phyloP scores from a whole-genome alignment of 768 basidiomycete genomes.

The Mycena epipterygia region DNA sequence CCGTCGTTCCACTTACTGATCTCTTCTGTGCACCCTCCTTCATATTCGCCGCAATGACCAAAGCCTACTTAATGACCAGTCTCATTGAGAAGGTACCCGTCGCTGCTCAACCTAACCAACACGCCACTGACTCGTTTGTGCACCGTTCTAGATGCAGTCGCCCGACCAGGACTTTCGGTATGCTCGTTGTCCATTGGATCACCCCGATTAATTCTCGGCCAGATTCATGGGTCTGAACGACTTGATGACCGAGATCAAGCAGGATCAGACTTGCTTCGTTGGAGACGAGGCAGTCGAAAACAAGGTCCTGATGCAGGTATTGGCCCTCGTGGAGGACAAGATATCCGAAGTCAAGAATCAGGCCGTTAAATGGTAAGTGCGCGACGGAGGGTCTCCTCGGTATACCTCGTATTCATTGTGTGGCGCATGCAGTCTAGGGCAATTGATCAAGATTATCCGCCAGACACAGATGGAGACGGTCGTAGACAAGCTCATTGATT shows the following conservation, averaged over 20 bases:
- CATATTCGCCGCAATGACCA: constrained; percentile 72
- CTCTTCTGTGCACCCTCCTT: not conserved
- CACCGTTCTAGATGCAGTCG: constrained; percentile 79
- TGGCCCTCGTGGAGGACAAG: constrained; percentile 91
- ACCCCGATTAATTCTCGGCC: constrained; percentile 38
- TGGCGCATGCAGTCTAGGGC: constrained; percentile 76
- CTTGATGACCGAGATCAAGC: constrained; percentile 88
- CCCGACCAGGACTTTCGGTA: constrained; percentile 93
- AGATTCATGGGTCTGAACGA: constrained; percentile 99
- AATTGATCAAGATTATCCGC: constrained; percentile 90
- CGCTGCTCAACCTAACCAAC: not conserved
- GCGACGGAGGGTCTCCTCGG: not conserved
- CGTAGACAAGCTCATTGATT: constrained; percentile 90
- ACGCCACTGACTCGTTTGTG: constrained; percentile 18
- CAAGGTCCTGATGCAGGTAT: constrained; percentile 86
- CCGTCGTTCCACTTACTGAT: not conserved
- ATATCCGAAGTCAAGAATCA: constrained; percentile 99
- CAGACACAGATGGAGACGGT: constrained; percentile 88
- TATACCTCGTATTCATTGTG: constrained; percentile 26
- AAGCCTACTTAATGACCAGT: constrained; percentile 87
- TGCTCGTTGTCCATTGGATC: constrained; percentile 40
- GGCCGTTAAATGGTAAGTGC: constrained; percentile 91
- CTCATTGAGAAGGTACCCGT: constrained; percentile 80
- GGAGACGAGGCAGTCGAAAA: constrained; percentile 91
- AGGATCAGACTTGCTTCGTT: constrained; percentile 79